Conservation (phyloP, 331 rosid genomes). For the Prunus yedoensis region DNA sequence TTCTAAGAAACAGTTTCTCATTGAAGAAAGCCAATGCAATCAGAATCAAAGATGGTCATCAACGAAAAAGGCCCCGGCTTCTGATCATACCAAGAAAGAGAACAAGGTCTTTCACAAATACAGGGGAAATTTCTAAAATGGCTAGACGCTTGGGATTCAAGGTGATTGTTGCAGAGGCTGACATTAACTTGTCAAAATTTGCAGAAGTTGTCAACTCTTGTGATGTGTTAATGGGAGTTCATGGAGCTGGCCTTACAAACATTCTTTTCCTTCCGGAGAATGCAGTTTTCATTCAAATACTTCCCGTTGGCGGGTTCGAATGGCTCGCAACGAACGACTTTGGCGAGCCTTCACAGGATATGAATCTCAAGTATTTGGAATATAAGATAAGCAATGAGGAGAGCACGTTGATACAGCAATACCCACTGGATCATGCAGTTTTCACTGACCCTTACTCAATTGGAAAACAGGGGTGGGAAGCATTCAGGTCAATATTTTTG, state of each 20-base stretch:
- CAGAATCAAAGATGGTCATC: slow-evolving; percentile 32
- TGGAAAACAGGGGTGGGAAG: slow-evolving; percentile 52
- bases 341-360: slow-evolving; percentile 63
- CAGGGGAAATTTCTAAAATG: slow-evolving; percentile 47
- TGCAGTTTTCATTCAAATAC: slow-evolving; percentile 71
- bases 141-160: slow-evolving; percentile 62
- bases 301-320: slow-evolving; percentile 71
- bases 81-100: slow-evolving; percentile 62
- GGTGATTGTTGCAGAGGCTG: slow-evolving; percentile 56
- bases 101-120: slow-evolving; percentile 68
- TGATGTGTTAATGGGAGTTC: slow-evolving; percentile 90
- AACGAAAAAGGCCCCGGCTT: slow-evolving; percentile 53
- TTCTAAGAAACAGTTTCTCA: slow-evolving; percentile 54
- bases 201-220: slow-evolving; percentile 72
- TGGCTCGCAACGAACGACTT: slow-evolving; percentile 60
- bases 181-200: slow-evolving; percentile 37
- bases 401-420: slow-evolving; percentile 72
- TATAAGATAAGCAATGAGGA: slow-evolving; percentile 64
- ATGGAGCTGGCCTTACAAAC: slow-evolving; percentile 95
- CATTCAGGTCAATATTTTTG: slow-evolving; percentile 57
- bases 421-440: slow-evolving; percentile 54
- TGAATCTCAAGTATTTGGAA: slow-evolving; percentile 73
- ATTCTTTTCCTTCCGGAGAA: slow-evolving; percentile 77
- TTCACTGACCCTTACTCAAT: slow-evolving; percentile 53
- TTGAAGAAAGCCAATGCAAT: slow-evolving; percentile 50